Percentiles rank a stretch among this genome's conserved stretches.
phyloP scores from a whole-genome alignment of 2,329 filamentous ascomycete genomes.

The Hyphodiscus sp. region DNA sequence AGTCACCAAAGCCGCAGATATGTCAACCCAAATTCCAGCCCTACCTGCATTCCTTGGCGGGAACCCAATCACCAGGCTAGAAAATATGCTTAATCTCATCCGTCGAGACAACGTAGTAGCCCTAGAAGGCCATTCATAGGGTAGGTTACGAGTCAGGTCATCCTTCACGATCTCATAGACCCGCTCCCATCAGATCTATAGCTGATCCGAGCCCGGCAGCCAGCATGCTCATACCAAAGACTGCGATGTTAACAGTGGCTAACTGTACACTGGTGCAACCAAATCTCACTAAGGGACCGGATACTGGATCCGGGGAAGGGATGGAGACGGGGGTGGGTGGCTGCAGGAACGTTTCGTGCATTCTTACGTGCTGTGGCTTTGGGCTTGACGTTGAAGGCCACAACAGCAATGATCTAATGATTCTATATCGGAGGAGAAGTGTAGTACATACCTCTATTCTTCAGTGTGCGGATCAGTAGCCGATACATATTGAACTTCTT shows the following conservation, averaged over 20 bases:
- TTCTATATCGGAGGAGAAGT: not conserved
- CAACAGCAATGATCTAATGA: not conserved
- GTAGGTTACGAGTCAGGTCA: constrained; percentile 3
- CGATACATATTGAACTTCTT: no score
- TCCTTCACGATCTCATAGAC: not conserved
- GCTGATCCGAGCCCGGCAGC: no score
- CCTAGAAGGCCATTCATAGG: not conserved
- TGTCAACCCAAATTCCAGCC: not conserved
- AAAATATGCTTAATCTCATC: not conserved
- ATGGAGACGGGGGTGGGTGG: no score
- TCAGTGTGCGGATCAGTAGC: not conserved
- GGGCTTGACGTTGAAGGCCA: not conserved
- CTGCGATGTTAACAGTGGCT: no score
- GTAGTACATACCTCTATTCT: not conserved
- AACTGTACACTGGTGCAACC: no score
- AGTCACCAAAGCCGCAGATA: not conserved
- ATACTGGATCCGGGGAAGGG: no score
- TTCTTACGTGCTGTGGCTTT: not conserved
- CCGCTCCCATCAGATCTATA: not conserved
- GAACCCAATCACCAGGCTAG: not conserved
- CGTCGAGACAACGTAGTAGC: not conserved
- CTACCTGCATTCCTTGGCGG: not conserved
- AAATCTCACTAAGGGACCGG: no score
- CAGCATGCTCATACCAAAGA: no score
- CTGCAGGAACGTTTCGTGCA: not conserved